phyloP scores from a whole-genome alignment of 768 basidiomycete species.

The Collybia sordida region DNA sequence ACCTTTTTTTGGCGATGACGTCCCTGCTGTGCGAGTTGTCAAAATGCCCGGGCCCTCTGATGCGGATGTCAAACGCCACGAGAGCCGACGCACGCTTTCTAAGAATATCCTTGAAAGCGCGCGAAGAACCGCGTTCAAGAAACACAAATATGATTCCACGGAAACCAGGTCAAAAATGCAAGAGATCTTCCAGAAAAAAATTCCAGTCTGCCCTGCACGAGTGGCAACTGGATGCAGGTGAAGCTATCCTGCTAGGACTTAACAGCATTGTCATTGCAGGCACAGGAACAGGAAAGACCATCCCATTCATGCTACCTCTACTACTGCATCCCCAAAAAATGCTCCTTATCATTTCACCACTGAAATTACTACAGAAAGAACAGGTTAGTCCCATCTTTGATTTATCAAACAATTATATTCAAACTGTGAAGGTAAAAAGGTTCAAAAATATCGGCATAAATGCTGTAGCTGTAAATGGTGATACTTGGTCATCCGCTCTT shows the following conservation, averaged over 20 bases:
- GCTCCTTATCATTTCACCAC: not conserved
- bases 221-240: constrained; percentile 35
- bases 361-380: not conserved
- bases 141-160: not conserved
- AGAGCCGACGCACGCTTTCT: too few species aligned
- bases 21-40: too few species aligned
- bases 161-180: not conserved
- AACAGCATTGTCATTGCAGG: constrained; percentile 31
- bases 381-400: not conserved
- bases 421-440: not conserved
- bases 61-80: too few species aligned
- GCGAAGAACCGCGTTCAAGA: too few species aligned
- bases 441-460: not conserved
- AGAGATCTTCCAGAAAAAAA: not conserved
- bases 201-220: constrained; percentile 13
- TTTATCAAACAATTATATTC: too few species aligned
- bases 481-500: not conserved
- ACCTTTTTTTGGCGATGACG: too few species aligned
- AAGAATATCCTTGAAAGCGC: too few species aligned
- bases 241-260: constrained; percentile 28
- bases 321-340: constrained; percentile 16
- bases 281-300: constrained; percentile 33
- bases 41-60: too few species aligned
- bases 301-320: constrained; percentile 29
- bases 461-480: not conserved